Conservation (phyloP, 129 eudicot genomes). For the Flaveria sonorensis region DNA sequence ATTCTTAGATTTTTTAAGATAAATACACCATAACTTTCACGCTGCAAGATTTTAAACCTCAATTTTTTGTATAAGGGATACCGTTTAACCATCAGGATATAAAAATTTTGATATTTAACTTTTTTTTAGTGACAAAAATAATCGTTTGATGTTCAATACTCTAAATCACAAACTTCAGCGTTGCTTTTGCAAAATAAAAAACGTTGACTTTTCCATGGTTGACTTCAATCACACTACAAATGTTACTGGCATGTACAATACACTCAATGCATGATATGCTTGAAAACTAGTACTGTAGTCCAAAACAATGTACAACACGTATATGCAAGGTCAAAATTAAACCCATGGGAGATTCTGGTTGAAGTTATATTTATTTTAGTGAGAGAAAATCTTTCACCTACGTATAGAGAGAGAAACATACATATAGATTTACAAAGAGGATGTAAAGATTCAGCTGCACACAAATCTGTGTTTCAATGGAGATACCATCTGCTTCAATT, state of each 20-base stretch:
- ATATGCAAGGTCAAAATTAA: background rate
- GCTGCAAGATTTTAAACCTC: too few species aligned
- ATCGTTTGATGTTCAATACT: background rate
- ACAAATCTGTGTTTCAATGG: conserved; percentile 34
- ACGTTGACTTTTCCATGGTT: background rate
- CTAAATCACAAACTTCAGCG: background rate
- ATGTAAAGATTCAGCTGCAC: conserved; percentile 23
- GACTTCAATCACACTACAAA: conserved; percentile 14
- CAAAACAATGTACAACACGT: conserved; percentile 13
- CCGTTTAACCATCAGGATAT: too few species aligned
- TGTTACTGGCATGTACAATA: background rate
- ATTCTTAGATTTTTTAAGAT: too few species aligned
- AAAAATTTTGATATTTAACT: background rate
- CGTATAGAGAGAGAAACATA: conserved; percentile 29
- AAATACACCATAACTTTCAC: too few species aligned
- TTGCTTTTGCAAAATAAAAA: background rate
- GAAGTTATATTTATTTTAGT: conserved; percentile 9
- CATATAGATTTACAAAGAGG: conserved; percentile 25
- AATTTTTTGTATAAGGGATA: too few species aligned
- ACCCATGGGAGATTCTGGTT: conserved; percentile 3
- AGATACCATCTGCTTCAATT: conserved; percentile 14
- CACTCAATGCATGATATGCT: background rate
- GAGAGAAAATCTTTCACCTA: conserved; percentile 10
- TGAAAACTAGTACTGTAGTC: background rate
- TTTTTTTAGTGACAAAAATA: background rate